Conservation (phyloP, 1,284 basidiomycete species). For the Ganoderma lucidum region DNA sequence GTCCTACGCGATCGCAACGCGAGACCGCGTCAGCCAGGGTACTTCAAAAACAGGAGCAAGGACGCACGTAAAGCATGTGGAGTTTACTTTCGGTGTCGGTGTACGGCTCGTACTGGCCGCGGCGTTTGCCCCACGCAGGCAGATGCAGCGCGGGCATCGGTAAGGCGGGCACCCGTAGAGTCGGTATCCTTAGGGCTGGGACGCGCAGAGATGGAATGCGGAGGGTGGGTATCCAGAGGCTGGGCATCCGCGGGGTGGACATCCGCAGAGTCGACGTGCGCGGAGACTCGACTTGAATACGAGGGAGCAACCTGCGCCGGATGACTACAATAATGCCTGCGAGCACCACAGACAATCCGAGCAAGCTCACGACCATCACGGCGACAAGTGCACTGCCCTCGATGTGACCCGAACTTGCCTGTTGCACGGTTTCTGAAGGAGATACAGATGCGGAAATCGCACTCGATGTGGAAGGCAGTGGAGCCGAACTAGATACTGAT, state of each 20-base stretch:
- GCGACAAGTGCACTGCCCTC: background rate
- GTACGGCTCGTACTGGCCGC: background rate
- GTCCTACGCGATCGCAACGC: background rate
- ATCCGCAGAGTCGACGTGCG: background rate
- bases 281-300: background rate
- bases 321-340: background rate
- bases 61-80: background rate
- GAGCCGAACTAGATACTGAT: background rate
- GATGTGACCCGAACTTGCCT: background rate
- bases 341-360: background rate
- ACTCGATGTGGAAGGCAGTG: background rate
- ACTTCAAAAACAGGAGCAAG: too few species aligned
- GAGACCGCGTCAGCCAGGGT: too few species aligned
- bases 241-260: background rate
- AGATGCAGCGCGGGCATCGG: background rate
- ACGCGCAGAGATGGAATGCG: background rate
- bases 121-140: background rate
- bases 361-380: background rate
- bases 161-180: background rate
- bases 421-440: background rate
- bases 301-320: slow-evolving; percentile 1
- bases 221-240: background rate
- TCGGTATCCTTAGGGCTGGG: background rate
- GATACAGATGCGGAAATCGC: background rate
- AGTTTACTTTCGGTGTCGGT: background rate